Evolutionary conservation across 2,329 filamentous ascomycete species (phyloP).

Genomic region (Mollisiaceae sp.): DNA sequence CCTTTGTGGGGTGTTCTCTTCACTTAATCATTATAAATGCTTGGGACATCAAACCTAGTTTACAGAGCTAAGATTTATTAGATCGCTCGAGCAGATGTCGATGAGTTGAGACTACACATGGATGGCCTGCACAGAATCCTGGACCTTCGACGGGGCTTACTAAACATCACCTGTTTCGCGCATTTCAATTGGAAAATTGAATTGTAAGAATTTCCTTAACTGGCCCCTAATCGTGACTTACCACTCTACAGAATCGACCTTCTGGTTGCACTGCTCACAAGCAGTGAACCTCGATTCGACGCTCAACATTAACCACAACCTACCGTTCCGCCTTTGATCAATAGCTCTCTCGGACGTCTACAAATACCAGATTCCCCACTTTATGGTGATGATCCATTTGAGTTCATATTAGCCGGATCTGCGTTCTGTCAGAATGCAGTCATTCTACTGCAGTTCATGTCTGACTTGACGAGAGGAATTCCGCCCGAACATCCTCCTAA

Average conservation of each 20-base stretch:
- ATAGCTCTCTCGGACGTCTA: neutral
- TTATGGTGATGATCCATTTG: neutral
- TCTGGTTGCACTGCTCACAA: constrained; percentile 7
- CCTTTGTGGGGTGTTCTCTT: too few species aligned
- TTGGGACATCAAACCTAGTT: neutral
- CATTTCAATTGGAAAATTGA: constrained; percentile 16
- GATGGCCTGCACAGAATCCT: constrained; percentile 1
- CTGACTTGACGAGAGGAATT: neutral
- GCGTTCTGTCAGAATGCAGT: neutral
- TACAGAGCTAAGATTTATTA: neutral
- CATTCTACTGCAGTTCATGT: neutral
- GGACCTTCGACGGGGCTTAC: neutral
- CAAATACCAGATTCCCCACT: constrained; percentile 3
- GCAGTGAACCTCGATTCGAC: neutral
- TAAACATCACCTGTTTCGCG: constrained; percentile 7
- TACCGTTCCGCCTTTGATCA: neutral
- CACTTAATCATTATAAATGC: too few species aligned
- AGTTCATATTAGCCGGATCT: neutral
- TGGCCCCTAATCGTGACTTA: neutral
- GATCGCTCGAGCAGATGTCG: constrained; percentile 8
- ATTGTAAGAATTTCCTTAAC: constrained; percentile 5
- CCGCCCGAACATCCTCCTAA: neutral
- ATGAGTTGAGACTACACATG: neutral
- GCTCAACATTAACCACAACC: neutral
- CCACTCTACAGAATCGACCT: constrained; percentile 8